Percentiles rank a stretch among this genome's conserved stretches.
Conservation (phyloP, 192 early-diverging fungal genomes). For the Coemansia sp. region DNA sequence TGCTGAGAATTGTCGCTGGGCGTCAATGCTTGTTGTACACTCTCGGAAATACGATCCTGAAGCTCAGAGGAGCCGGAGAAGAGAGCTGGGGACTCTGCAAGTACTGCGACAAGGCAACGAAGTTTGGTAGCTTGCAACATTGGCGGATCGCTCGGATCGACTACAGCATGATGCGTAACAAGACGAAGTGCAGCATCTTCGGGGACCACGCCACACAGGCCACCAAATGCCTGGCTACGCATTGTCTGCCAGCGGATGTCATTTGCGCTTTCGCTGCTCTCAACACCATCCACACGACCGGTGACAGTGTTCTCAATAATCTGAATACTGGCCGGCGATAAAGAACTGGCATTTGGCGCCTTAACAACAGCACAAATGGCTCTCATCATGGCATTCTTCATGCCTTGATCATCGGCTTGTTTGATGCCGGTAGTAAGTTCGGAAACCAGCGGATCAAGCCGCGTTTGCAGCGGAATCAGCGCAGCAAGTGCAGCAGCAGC, state of each 20-base stretch:
- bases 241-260: slow-evolving; percentile 34
- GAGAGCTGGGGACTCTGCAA: slow-evolving; percentile 59
- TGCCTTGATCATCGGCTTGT: slow-evolving; percentile 27
- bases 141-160: slow-evolving; percentile 11
- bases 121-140: slow-evolving; percentile 66
- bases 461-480: slow-evolving; percentile 46
- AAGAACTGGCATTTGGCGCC: slow-evolving; percentile 25
- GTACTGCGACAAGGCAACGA: slow-evolving; percentile 67
- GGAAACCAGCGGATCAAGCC: slow-evolving; percentile 46
- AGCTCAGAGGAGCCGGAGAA: slow-evolving; percentile 61
- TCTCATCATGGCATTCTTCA: slow-evolving; percentile 35
- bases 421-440: slow-evolving; percentile 34
- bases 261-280: background rate
- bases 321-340: slow-evolving; percentile 38
- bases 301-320: slow-evolving; percentile 27
- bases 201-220: slow-evolving; percentile 28
- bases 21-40: slow-evolving; percentile 64
- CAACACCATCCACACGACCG: slow-evolving; percentile 6
- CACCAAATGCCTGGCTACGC: slow-evolving; percentile 38
- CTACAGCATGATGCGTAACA: slow-evolving; percentile 24
- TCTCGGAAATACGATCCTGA: slow-evolving; percentile 58
- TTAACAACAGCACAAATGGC: slow-evolving; percentile 32
- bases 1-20: slow-evolving; percentile 34
- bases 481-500: slow-evolving; percentile 75
- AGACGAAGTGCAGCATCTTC: slow-evolving; percentile 17